Conservation (phyloP, 2,329 filamentous ascomycete species). For the Chrysoporthe cubensis region DNA sequence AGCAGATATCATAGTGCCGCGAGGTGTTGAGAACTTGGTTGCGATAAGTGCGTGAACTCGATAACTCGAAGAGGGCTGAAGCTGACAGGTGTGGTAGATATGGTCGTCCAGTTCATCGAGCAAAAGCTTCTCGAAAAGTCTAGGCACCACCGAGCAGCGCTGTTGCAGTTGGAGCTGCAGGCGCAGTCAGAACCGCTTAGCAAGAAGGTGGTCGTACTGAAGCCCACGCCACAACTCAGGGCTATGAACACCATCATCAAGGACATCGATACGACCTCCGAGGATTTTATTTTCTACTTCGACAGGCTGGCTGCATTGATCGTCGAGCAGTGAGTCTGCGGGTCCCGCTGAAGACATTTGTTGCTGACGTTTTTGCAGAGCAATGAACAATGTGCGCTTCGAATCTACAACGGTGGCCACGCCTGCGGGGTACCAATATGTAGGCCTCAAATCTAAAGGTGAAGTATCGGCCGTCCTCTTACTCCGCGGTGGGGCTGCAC, state of each 20-base stretch:
- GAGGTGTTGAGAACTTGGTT: slow-evolving; percentile 92
- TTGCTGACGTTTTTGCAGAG: slow-evolving; percentile 49
- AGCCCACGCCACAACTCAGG: slow-evolving; percentile 77
- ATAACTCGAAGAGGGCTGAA: not conserved
- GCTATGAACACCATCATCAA: slow-evolving; percentile 93
- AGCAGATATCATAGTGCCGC: slow-evolving; percentile 86
- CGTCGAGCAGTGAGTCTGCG: slow-evolving; percentile 68
- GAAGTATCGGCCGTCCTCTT: slow-evolving; percentile 85
- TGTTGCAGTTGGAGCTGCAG: slow-evolving; percentile 75
- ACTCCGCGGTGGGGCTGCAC: slow-evolving; percentile 83
- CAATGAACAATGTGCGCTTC: slow-evolving; percentile 78
- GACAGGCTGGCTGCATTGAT: slow-evolving; percentile 85
- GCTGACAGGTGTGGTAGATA: slow-evolving; percentile 41
- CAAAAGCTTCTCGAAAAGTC: slow-evolving; percentile 88
- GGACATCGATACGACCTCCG: slow-evolving; percentile 74
- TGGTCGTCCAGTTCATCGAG: slow-evolving; percentile 93
- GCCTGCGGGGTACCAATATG: slow-evolving; percentile 70
- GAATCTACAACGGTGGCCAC: slow-evolving; percentile 67
- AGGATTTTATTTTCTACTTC: slow-evolving; percentile 98
- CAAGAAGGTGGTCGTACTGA: slow-evolving; percentile 72
- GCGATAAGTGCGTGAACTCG: slow-evolving; percentile 68
- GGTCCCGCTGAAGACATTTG: too few relatives aligned
- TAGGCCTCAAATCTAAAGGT: slow-evolving; percentile 71
- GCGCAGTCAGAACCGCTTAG: slow-evolving; percentile 75
- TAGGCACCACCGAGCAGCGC: slow-evolving; percentile 75